Evolutionary conservation across 1,284 basidiomycete species (phyloP).

Genomic region (Leccinum insolens): DNA sequence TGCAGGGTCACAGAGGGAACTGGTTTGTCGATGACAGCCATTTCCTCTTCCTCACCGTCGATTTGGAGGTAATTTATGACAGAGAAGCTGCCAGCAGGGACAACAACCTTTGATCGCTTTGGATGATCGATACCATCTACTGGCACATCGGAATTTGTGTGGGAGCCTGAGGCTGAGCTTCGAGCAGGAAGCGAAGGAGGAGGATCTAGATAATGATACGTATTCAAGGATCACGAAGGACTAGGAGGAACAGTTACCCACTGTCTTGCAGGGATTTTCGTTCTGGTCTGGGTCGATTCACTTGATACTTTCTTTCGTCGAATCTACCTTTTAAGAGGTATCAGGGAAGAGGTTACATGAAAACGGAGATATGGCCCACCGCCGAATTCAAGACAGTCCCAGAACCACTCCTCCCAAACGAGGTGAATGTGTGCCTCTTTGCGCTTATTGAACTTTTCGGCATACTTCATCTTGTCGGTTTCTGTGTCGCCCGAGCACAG

Average conservation of each 20-base stretch:
- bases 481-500: constrained; percentile 49
- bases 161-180: constrained; percentile 21
- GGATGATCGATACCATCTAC: constrained; percentile 7
- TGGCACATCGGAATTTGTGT: constrained; percentile 15
- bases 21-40: constrained; percentile 54
- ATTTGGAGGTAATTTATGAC: constrained; percentile 23
- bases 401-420: constrained; percentile 88
- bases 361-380: constrained; percentile 40
- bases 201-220: constrained; percentile 20
- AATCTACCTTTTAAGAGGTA: constrained; percentile 40
- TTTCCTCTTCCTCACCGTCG: constrained; percentile 44
- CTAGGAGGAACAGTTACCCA: constrained; percentile 20
- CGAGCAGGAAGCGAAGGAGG: constrained; percentile 15
- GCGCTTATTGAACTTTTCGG: constrained; percentile 65
- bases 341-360: background rate
- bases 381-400: constrained; percentile 73
- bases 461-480: constrained; percentile 72
- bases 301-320: constrained; percentile 59
- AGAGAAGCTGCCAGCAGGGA: constrained; percentile 26
- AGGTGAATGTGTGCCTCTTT: constrained; percentile 69
- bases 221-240: background rate
- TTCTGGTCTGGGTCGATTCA: constrained; percentile 59
- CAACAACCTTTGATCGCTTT: constrained; percentile 7
- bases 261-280: constrained; percentile 42
- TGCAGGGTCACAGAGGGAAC: constrained; percentile 61